Base-by-base conservation (phyloP, 164 flowering plant species). In the Berberis thunbergii region DNA sequence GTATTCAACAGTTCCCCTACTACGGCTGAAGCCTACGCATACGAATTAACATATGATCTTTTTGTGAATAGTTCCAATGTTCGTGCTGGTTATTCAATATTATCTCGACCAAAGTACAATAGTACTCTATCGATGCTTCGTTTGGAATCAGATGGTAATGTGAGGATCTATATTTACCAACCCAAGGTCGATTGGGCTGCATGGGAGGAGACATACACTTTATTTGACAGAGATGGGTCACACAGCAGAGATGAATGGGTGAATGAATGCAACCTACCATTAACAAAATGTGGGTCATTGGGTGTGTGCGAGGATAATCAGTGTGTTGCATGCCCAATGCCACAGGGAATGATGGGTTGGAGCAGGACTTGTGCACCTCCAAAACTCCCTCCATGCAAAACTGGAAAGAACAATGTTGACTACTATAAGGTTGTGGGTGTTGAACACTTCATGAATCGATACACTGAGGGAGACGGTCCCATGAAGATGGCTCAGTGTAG, bases 401-500 rank as follows among this genome's bases (percentile, higher is more conserved):
- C 7, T 8, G 43, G 38, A 1, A 0, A 26, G 43, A 2, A 4
- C 0, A 62, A 43, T 3, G 64, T 63, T 10, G 65, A 67, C 6
- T 78, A 76, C 66, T 78, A 78, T 45, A 78, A 72, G 50, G 64
- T 81, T 49, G 80, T 60, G 45, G 80, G 85, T 4, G 79, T 77
- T 2, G 79, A 77, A 13, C 79, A 79, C 45, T 81, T 73, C 57
- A 55, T 68, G 57, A 73, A 56, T 46, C 72, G 54, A 40, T 42
- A 50, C 11, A 59, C 67, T 8, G 74, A 64, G 13, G 77, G 78
- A 11, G 60, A 44, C 2, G 75, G 73, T 1, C 66, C 74, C 2
- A 67, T 69, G 68, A 75, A 63, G 61, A 53, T 65, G 38, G 69
- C 10, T 12, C 73, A 70, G 9, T 83, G 86, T 45, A 66, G 63